These are phyloP conservation scores for Pulveroboletus sp. DNA, from an alignment of 768 basidiomycete genomes.

Conservation along the genomic window DNA sequence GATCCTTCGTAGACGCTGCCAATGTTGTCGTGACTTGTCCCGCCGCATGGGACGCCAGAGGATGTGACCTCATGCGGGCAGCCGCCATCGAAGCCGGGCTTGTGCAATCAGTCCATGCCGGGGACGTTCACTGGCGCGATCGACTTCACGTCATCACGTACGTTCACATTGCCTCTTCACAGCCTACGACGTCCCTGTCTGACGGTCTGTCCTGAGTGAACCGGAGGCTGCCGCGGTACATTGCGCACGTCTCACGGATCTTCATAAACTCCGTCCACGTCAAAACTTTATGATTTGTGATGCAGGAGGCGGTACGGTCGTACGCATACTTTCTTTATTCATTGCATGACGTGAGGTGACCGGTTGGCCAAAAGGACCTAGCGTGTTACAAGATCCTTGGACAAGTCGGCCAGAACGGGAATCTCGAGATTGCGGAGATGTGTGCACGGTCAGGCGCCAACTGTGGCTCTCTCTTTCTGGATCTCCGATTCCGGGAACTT, in stretches of 20 bases:
- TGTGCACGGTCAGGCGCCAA: conserved; percentile 84
- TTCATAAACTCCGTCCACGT: conserved; percentile 72
- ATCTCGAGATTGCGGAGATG: conserved; percentile 90
- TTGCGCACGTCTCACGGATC: conserved; percentile 73
- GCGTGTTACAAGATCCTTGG: conserved; percentile 79
- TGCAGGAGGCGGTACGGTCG: conserved; percentile 80
- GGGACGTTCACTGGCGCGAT: conserved; percentile 74
- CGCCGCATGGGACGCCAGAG: conserved; percentile 86
- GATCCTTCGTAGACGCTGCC: conserved; percentile 54
- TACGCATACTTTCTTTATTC: conserved; percentile 28
- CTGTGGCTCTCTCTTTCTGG: conserved; percentile 84
- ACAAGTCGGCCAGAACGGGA: conserved; percentile 64
- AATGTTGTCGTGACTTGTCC: conserved; percentile 86
- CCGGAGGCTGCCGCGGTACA: conserved; percentile 90
- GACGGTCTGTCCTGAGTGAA: conserved; percentile 36
- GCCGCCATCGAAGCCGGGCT: conserved; percentile 79
- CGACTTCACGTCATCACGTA: conserved; percentile 78
- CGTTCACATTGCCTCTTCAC: conserved; percentile 11
- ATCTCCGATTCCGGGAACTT: conserved; percentile 79
- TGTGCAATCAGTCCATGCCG: conserved; percentile 64
- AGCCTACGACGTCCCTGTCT: neutral
- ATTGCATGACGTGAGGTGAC: neutral
- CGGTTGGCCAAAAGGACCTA: conserved; percentile 25
- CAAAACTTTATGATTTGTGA: conserved; percentile 93
- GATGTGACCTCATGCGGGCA: conserved; percentile 80